Evolutionary conservation across 2,329 filamentous ascomycete genomes (phyloP).

Genomic region (Sclerotinia sclerotiorum): DNA sequence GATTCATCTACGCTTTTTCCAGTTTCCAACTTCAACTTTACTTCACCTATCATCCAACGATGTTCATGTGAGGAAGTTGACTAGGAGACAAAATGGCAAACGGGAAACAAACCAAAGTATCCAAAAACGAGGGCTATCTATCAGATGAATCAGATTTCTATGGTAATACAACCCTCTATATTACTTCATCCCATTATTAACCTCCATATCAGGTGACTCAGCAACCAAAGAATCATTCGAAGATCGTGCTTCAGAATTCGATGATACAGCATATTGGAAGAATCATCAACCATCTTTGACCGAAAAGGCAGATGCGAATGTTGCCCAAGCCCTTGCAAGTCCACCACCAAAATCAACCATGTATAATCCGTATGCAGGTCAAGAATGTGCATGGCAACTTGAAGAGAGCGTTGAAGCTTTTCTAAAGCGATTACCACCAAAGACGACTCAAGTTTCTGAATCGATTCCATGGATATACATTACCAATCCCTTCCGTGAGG

Average conservation of each 20-base stretch:
- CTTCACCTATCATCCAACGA: not conserved
- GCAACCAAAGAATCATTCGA: constrained; percentile 50
- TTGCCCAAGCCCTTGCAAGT: constrained; percentile 26
- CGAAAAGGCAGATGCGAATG: constrained; percentile 39
- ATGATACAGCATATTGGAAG: constrained; percentile 52
- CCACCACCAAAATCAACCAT: constrained; percentile 34
- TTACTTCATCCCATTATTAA: constrained; percentile 24
- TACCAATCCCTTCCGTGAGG: constrained; percentile 56
- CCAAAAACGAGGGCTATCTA: constrained; percentile 29
- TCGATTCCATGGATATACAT: constrained; percentile 70
- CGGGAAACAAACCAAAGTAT: constrained; percentile 11
- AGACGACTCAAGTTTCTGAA: constrained; percentile 50
- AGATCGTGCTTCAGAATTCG: constrained; percentile 51
- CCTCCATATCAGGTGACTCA: constrained; percentile 52
- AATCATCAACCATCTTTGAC: constrained; percentile 40
- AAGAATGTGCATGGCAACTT: constrained; percentile 58
- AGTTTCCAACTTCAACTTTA: not conserved
- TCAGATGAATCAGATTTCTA: constrained; percentile 56
- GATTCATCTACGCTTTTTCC: not conserved
- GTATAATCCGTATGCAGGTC: constrained; percentile 60
- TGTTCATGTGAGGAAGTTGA: not conserved
- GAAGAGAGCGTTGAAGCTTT: constrained; percentile 65
- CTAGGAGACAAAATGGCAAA: constrained; percentile 27
- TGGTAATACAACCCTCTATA: constrained; percentile 43
- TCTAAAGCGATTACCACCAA: constrained; percentile 65